Percentiles rank a stretch among this genome's conserved stretches.
Conservation (phyloP, 495 filamentous ascomycete species). For the Neurospora intermedia region DNA sequence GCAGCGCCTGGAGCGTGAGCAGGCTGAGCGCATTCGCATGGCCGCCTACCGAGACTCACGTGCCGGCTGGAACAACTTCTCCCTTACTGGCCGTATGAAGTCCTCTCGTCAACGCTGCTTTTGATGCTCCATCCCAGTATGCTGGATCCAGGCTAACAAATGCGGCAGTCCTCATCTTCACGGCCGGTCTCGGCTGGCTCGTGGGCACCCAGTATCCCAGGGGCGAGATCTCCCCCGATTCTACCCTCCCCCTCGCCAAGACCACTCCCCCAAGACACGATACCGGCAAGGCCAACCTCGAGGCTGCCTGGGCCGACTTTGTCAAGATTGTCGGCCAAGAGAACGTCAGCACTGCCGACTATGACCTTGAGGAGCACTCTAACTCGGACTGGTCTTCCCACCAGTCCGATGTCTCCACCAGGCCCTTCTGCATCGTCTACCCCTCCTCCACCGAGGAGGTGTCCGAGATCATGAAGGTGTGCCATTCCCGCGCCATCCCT, state of each 20-base stretch:
- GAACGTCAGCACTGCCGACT: conserved; percentile 65
- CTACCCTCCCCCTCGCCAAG: conserved; percentile 59
- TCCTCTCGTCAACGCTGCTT: not conserved
- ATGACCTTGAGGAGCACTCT: conserved; percentile 60
- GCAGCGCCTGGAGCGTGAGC: conserved; percentile 63
- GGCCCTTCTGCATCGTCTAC: conserved; percentile 54
- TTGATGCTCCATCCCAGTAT: not conserved
- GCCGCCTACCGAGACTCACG: conserved; percentile 44
- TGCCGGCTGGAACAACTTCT: conserved; percentile 44
- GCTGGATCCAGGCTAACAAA: not conserved
- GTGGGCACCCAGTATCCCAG: conserved; percentile 53
- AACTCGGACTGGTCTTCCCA: conserved; percentile 89
- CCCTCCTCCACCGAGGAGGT: conserved; percentile 59
- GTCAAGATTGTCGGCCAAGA: conserved; percentile 71
- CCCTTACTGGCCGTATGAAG: conserved; percentile 51
- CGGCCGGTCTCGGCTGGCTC: conserved; percentile 56
- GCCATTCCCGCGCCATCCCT: conserved; percentile 57
- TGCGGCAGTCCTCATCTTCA: conserved; percentile 43
- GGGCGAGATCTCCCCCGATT: conserved; percentile 45
- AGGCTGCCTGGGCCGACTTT: conserved; percentile 92
- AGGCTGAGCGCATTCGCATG: conserved; percentile 56
- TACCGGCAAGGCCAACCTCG: conserved; percentile 60
- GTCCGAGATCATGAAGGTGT: conserved; percentile 62
- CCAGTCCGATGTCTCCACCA: conserved; percentile 29
- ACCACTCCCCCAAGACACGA: conserved; percentile 57